Base-by-base conservation (phyloP, 2,329 filamentous ascomycete genomes). In the Aspergillus sp. region DNA sequence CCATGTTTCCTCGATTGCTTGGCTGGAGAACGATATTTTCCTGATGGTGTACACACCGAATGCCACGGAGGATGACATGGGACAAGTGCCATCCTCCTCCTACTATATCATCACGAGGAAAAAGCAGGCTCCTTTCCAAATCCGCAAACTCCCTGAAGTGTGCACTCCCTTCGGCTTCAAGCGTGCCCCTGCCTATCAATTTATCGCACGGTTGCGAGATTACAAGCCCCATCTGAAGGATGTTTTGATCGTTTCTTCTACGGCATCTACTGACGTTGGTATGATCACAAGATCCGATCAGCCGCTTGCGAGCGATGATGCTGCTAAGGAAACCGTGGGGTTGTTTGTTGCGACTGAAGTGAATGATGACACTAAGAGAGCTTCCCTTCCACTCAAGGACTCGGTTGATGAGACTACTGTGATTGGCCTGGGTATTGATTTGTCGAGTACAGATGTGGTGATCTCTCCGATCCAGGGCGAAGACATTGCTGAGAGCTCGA, bases 11-110 rank as follows among this genome's bases (percentile, higher is more conserved):
- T 87, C 88, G 14, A 79, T 99, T 38, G 81, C 82, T 35, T 99
- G 95, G 94, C 80, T 97, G 17, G 89, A 94, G 65, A 96, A 94
- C 61, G 76, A 95, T 61, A 76, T 93, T 2, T 95, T 96, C 67
- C 78, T 97, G 42, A 80, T 87, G 50, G 82, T 94, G 19, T 87
- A 96, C 70, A 90, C 88, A 1, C 80, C 83, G n/a, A 74, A 70
- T 49, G 54, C 55, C n/a, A 76, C 80, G 26, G 81, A 80, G 55
- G 78, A 79, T 50, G 80, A 82, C 36, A 77, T 79, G 49, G 73
- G 74, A 20, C 63, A 64, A 22, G 76, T 79, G 8, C 82, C 85
- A 5, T 73, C 82, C 22, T 90, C 89, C 1, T 79, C 81, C n/a
- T 95, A 91, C 65, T 87, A 95, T 67, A 78, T 95, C 49, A 85